Conservation (phyloP, 148 eudicot species). For the Pharnaceum exiguum region DNA sequence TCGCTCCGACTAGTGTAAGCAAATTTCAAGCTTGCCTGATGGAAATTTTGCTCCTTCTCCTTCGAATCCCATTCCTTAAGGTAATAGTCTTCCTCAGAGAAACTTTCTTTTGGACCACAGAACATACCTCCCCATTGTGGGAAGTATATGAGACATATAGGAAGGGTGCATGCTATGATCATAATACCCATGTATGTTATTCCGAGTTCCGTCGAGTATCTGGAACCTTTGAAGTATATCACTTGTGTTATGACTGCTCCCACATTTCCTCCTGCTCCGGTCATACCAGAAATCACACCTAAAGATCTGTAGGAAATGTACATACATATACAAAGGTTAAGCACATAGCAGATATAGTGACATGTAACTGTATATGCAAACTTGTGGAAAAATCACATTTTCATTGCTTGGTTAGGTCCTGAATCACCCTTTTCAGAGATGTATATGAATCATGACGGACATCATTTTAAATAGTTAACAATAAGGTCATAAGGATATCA, state of each 20-base stretch:
- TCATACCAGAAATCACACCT: slow-evolving; percentile 82
- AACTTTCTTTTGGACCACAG: slow-evolving; percentile 42
- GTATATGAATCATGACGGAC: no score
- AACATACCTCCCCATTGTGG: slow-evolving; percentile 94
- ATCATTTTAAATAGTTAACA: no score
- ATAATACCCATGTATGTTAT: slow-evolving; percentile 76
- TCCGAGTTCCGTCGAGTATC: slow-evolving; percentile 52
- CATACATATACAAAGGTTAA: not conserved
- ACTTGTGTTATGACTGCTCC: slow-evolving; percentile 82
- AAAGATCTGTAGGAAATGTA: slow-evolving; percentile 45
- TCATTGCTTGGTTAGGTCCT: not conserved
- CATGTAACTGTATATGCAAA: not conserved
- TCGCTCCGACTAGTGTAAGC: slow-evolving; percentile 57
- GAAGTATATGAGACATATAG: slow-evolving; percentile 46
- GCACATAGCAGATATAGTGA: not conserved
- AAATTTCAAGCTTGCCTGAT: slow-evolving; percentile 50
- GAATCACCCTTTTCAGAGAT: no score
- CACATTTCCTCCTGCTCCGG: slow-evolving; percentile 78
- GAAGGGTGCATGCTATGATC: slow-evolving; percentile 64
- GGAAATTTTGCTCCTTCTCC: slow-evolving; percentile 46
- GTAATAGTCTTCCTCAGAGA: slow-evolving; percentile 70
- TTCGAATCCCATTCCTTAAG: slow-evolving; percentile 46
- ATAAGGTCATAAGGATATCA: no score
- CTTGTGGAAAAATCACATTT: not conserved
- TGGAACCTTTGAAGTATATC: slow-evolving; percentile 79